Conservation (phyloP, 1,284 basidiomycete species). For the Sparassis latifolia region DNA sequence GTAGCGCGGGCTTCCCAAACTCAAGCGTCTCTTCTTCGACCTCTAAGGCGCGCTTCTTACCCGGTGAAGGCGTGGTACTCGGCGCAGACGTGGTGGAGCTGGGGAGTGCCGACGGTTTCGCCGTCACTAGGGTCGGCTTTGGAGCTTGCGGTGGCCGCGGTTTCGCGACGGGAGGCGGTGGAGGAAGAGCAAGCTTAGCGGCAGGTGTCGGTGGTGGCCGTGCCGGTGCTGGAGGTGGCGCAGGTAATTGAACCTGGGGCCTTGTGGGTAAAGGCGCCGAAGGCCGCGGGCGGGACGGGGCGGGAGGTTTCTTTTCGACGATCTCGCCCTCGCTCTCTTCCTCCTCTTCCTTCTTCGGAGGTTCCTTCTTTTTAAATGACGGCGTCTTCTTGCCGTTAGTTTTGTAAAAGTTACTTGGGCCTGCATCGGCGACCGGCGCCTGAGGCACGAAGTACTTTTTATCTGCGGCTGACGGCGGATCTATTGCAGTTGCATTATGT, state of each 20-base stretch:
- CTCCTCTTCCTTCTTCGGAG: slow-evolving; percentile 27
- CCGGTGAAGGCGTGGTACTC: background rate
- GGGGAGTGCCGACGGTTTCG: background rate
- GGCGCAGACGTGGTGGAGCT: background rate
- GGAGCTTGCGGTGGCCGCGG: background rate
- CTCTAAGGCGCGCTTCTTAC: slow-evolving; percentile 27
- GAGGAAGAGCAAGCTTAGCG: background rate
- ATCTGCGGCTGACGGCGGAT: no score
- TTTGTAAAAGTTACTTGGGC: no score
- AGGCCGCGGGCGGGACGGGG: background rate
- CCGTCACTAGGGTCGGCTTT: background rate
- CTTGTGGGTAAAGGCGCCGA: background rate
- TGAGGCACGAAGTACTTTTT: no score
- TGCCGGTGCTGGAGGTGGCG: background rate
- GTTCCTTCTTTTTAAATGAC: background rate
- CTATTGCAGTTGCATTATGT: no score
- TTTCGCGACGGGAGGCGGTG: background rate
- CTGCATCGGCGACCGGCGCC: no score
- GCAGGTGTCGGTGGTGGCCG: background rate
- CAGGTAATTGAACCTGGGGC: background rate
- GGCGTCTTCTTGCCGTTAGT: no score
- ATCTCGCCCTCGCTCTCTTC: slow-evolving; percentile 29
- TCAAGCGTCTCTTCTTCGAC: slow-evolving; percentile 35
- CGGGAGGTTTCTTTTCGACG: slow-evolving; percentile 7
- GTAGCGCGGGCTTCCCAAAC: slow-evolving; percentile 25